Percentiles rank a stretch among this genome's conserved stretches.
Evolutionary conservation across 352 stramenopile species (phyloP).

Genomic region (Lagenidium sp.): DNA sequence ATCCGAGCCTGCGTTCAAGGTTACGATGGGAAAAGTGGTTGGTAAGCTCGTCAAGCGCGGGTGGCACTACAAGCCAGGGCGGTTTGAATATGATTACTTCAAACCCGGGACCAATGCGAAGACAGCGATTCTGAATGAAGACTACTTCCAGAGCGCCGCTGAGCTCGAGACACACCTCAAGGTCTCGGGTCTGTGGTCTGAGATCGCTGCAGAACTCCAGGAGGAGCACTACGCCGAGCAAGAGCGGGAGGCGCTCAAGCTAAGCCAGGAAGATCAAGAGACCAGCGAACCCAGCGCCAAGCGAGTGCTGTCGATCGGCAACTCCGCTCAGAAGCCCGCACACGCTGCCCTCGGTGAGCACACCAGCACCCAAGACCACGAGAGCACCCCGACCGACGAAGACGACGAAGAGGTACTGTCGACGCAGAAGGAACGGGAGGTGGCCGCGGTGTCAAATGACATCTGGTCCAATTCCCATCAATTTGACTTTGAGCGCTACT

Average conservation of each 20-base stretch:
- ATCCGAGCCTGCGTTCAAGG: conserved; percentile 9
- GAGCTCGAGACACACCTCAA: conserved; percentile 66
- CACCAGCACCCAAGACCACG: background rate
- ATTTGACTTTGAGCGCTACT: conserved; percentile 67
- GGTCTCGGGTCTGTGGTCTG: conserved; percentile 46
- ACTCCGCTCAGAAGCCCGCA: background rate
- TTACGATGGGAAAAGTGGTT: conserved; percentile 53
- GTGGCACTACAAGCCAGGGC: conserved; percentile 60
- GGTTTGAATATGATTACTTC: conserved; percentile 84
- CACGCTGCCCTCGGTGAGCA: no score
- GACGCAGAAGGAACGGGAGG: conserved; percentile 24
- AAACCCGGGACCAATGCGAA: conserved; percentile 50
- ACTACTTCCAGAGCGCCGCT: conserved; percentile 66
- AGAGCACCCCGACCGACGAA: background rate
- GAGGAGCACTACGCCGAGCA: conserved; percentile 18
- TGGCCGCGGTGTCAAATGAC: conserved; percentile 61
- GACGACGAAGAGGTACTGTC: background rate
- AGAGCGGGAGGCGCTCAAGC: conserved; percentile 11
- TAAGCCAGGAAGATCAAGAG: conserved; percentile 13
- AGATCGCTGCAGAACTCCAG: conserved; percentile 34
- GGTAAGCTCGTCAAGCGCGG: conserved; percentile 41
- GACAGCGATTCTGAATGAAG: conserved; percentile 38
- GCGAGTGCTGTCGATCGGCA: background rate
- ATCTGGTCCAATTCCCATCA: conserved; percentile 79
- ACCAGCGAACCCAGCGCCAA: background rate